phyloP scores from a whole-genome alignment of 352 stramenopile species.

The Phytophthora gonapodyides region DNA sequence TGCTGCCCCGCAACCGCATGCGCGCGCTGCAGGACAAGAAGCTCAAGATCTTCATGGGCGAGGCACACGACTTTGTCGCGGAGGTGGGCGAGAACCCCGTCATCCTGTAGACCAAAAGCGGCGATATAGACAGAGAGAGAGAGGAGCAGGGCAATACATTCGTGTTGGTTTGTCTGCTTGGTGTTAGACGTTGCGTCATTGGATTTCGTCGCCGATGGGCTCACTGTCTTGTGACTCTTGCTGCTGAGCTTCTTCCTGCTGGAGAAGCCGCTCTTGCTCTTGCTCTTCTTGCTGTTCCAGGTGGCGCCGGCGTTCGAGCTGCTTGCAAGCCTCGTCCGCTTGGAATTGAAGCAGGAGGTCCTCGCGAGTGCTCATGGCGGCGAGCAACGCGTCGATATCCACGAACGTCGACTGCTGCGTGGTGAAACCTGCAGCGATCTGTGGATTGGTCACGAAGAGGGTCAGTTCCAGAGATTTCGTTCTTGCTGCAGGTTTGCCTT shows the following conservation, averaged over 20 bases:
- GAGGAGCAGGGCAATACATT: slow-evolving; percentile 21
- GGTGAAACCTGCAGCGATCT: slow-evolving; percentile 49
- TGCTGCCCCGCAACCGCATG: slow-evolving; percentile 98
- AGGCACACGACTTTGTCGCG: slow-evolving; percentile 91
- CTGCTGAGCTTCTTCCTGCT: neutral
- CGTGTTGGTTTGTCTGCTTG: slow-evolving; percentile 10
- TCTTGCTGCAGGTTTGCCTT: no score
- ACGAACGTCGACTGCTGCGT: slow-evolving; percentile 34
- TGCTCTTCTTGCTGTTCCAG: no score
- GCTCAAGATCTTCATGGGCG: slow-evolving; percentile 96
- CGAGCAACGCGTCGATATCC: slow-evolving; percentile 43
- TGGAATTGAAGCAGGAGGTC: slow-evolving; percentile 34
- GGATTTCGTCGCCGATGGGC: neutral
- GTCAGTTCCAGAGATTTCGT: neutral
- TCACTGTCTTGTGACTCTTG: neutral
- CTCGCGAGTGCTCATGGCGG: slow-evolving; percentile 34
- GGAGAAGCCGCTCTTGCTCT: slow-evolving; percentile 1
- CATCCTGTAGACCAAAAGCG: slow-evolving; percentile 56
- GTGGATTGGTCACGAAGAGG: neutral
- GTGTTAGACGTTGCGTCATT: neutral
- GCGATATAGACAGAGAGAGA: slow-evolving; percentile 29
- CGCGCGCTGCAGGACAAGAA: slow-evolving; percentile 94
- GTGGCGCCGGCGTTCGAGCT: neutral
- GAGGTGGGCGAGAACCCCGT: slow-evolving; percentile 89
- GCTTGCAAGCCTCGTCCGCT: slow-evolving; percentile 16